These are phyloP conservation scores for Pholiota conissans DNA, from an alignment of 768 basidiomycete genomes.

Conservation along the genomic window DNA sequence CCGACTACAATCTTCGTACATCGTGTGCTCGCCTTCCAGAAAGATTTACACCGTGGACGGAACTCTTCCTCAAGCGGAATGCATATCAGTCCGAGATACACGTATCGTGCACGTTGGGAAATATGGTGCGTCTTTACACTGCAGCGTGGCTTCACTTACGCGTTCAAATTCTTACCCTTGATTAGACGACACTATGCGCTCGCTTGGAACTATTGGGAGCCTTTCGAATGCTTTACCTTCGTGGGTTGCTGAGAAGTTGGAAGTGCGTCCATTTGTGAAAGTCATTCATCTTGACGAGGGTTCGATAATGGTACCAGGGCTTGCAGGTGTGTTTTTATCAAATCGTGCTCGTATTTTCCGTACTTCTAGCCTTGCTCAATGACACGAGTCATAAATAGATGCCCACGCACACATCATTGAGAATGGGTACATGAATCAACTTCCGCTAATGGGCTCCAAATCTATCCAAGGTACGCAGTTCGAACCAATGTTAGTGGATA, in stretches of 20 bases:
- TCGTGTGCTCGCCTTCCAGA: constrained; percentile 51
- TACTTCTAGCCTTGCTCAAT: not conserved
- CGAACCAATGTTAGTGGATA: not conserved
- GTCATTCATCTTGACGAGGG: constrained; percentile 13
- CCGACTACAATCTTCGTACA: constrained; percentile 34
- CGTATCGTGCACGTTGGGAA: constrained; percentile 49
- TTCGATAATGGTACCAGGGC: constrained; percentile 59
- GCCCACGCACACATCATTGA: constrained; percentile 78
- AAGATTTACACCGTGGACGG: constrained; percentile 75
- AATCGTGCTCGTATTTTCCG: not conserved
- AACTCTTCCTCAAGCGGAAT: constrained; percentile 50
- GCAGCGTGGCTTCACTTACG: not conserved
- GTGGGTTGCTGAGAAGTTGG: constrained; percentile 3
- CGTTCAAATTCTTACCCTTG: not conserved
- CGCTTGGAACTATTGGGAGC: not conserved
- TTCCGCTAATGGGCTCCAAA: constrained; percentile 57
- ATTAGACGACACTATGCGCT: constrained; percentile 10
- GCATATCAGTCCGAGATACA: constrained; percentile 53
- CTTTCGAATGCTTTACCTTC: constrained; percentile 2
- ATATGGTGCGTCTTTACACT: constrained; percentile 37
- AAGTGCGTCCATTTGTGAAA: not conserved
- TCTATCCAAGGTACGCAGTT: constrained; percentile 65
- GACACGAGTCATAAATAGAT: constrained; percentile 39
- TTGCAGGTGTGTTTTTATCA: constrained; percentile 50
- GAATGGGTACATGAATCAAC: constrained; percentile 70